These are phyloP conservation scores for Scleroderma bovista DNA, from an alignment of 768 basidiomycete genomes.

Conservation along the genomic window DNA sequence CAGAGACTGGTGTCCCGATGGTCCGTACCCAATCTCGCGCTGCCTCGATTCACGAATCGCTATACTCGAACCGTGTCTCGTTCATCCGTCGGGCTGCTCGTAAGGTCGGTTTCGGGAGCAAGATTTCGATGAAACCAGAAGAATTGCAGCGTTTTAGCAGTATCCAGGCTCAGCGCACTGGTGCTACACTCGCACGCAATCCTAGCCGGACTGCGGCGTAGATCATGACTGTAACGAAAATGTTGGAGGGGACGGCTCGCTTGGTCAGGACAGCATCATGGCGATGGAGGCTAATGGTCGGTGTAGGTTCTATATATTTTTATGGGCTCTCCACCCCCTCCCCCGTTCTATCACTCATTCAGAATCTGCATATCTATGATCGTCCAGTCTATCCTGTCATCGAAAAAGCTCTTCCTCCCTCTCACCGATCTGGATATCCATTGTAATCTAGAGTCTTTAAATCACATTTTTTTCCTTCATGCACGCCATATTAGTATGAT, in stretches of 20 bases:
- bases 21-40: constrained; percentile 86
- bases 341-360: not conserved
- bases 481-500: not conserved
- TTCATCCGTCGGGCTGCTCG: constrained; percentile 87
- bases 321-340: not conserved
- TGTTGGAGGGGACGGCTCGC: not conserved
- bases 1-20: constrained; percentile 55
- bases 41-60: constrained; percentile 82
- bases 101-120: constrained; percentile 84
- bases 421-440: constrained; percentile 19
- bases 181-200: constrained; percentile 71
- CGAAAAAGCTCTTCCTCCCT: constrained; percentile 8
- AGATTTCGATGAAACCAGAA: constrained; percentile 75
- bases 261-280: not conserved
- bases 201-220: constrained; percentile 58
- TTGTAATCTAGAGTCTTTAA: constrained; percentile 30
- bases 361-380: not conserved
- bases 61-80: constrained; percentile 92
- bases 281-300: constrained; percentile 10
- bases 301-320: constrained; percentile 6
- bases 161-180: constrained; percentile 78
- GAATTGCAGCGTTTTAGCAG: constrained; percentile 83
- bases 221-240: constrained; percentile 8
- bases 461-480: constrained; percentile 4
- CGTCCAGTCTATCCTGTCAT: constrained; percentile 16